A percentile compares a stretch with the other conserved stretches of the same genome.
These are phyloP conservation scores for Leishmania aethiopica DNA, from an alignment of 208 protist genomes.

Conservation along the genomic window DNA sequence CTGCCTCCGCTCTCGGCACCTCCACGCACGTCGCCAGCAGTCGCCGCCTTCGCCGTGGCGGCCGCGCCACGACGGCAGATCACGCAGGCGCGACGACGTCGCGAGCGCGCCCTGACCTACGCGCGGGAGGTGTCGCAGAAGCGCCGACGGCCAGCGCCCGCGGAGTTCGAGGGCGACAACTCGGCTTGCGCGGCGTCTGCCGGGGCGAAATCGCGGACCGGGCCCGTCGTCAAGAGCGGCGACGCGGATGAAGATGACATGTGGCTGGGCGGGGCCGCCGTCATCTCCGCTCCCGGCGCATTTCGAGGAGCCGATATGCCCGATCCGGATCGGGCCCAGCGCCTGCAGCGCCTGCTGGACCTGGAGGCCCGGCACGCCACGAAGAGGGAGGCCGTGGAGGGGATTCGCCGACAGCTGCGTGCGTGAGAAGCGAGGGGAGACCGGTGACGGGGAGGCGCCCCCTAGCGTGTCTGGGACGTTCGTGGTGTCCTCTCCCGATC, in stretches of 20 bases:
- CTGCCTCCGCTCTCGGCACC: neutral
- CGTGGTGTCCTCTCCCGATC: neutral
- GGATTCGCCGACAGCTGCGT: constrained; percentile 55
- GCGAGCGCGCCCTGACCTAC: constrained; percentile 62
- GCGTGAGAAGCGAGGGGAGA: neutral
- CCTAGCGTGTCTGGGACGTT: neutral
- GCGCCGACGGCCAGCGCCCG: neutral
- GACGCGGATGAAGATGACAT: neutral
- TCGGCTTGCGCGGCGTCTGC: neutral
- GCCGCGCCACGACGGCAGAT: constrained; percentile 38
- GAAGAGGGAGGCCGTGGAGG: constrained; percentile 51
- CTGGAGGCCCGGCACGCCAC: constrained; percentile 60
- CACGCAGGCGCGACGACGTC: constrained; percentile 51
- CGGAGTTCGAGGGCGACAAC: neutral
- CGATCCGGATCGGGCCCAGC: constrained; percentile 29
- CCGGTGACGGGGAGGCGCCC: neutral
- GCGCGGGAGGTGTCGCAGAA: constrained; percentile 39
- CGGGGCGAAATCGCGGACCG: neutral
- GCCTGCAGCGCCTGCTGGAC: constrained; percentile 48
- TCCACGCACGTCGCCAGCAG: neutral
- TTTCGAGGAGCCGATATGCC: neutral
- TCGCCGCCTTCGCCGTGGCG: constrained; percentile 22
- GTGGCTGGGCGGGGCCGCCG: neutral
- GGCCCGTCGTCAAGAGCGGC: neutral
- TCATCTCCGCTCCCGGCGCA: neutral